phyloP scores from a whole-genome alignment of 208 protist genomes.

The Angomonas deanei region DNA sequence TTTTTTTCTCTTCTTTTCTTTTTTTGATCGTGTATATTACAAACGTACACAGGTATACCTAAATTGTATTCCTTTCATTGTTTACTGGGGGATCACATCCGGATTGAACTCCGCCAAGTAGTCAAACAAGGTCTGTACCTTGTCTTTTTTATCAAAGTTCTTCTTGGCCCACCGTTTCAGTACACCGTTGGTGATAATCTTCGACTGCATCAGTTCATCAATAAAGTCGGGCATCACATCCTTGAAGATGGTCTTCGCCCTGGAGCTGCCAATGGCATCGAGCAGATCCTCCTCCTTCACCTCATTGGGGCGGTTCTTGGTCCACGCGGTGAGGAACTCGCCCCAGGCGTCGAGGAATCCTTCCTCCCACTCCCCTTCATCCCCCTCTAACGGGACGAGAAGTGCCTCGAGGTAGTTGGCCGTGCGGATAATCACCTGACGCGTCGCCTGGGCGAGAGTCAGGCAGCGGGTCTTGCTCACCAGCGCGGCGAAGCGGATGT shows the following conservation, averaged over 20 bases:
- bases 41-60: too few relatives aligned
- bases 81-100: background rate
- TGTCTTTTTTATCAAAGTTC: constrained; percentile 17
- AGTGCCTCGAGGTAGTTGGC: constrained; percentile 82
- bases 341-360: constrained; percentile 77
- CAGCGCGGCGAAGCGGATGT: constrained; percentile 47
- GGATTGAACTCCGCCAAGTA: constrained; percentile 10
- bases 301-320: constrained; percentile 12
- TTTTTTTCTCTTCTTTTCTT: background rate
- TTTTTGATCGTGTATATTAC: background rate
- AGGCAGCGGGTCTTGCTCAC: constrained; percentile 38
- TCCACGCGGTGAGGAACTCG: constrained; percentile 34
- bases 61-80: background rate
- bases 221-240: constrained; percentile 76
- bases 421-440: constrained; percentile 72
- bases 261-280: constrained; percentile 33
- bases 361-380: constrained; percentile 64
- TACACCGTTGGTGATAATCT: constrained; percentile 20
- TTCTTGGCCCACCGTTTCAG: constrained; percentile 26
- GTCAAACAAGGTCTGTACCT: constrained; percentile 3
- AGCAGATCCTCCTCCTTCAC: constrained; percentile 28
- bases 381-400: constrained; percentile 28
- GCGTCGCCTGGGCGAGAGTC: constrained; percentile 39
- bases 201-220: constrained; percentile 35
- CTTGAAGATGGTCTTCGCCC: constrained; percentile 59